Base-by-base conservation (phyloP, 2,329 filamentous ascomycete species). In the Penicillium griseofulvum region DNA sequence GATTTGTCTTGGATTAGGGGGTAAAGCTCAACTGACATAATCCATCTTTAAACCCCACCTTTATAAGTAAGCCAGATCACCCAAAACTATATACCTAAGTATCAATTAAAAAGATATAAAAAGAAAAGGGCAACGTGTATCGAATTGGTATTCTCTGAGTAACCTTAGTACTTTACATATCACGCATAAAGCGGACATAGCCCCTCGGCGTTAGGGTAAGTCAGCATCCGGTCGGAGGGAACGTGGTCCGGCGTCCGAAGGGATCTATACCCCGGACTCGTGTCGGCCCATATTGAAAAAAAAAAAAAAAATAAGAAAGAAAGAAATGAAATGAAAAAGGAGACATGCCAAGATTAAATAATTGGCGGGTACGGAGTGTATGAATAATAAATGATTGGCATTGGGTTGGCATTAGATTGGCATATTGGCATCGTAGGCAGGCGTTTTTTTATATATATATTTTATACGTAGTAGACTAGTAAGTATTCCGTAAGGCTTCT, bases 201-300 rank as follows among this genome's bases (percentile, higher is more conserved):
- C 19, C 39, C n/a, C 2, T 29, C 52, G 58, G 60, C 45, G 43
- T 50, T 54, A 46, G 50, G 51, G 45, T 34, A 43, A 45, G 24
- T 29, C 19, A 37, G 33, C 54, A 60, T 63, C 59, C 61, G 58
- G 41, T 63, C 62, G 62, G 62, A 55, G 29, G 38, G 29, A 57
- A 57, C 54, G 57, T 45, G 49, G 54, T 56, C 62, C 62, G 62
- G 55, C 28, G 39, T 44, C 62, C 62, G 62, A 60, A 60, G 17
- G 38, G 44, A 7, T 28, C 41, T 52, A 39, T 63, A 62, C 62
- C 62, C 62, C 61, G 43, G 62, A 63, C 58, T 63, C 33, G 22
- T 19, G 5, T 51, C 12, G 19, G 48, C 28, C 38, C 46, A 49
- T 24, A 12, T 26, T 29, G 36, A 45, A 16, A 14, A 10, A 17